Base-by-base conservation (phyloP, 169 alveolate genomes). In the Babesia sp. region DNA sequence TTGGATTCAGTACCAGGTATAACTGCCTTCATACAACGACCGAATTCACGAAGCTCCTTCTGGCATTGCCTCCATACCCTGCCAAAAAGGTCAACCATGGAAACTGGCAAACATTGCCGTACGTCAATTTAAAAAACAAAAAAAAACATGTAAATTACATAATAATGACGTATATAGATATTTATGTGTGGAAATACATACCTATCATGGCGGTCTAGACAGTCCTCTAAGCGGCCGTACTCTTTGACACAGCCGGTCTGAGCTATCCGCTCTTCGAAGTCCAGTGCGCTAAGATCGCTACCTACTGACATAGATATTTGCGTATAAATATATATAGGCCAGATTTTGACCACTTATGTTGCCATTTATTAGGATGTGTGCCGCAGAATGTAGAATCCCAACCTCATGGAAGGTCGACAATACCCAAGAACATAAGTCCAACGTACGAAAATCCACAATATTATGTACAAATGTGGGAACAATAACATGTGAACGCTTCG, bases 61-160 rank as follows among this genome's bases (percentile, higher is more conserved):
- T 84, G 91, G 85, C 91, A 84, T 50, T 69, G 39, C 41, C 64
- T 78, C 91, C 91, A 84, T 31, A 54, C 86, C 41, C 91, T 84
- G 75, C n/a, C 22, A 22, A 29, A 18, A 4, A 0, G 12, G 28
- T 58, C 22, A 58, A 34, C 28, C n/a, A n/a, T n/a, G 24, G 31
- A 11, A 9, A 22, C n/a, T n/a, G 31, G 9, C 31, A 24, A 20
- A 50, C 7, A 50, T n/a, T n/a, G 24, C 58, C 36, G n/a, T 50
- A 9, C 58, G n/a, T n/a, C n/a, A n/a, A n/a, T n/a, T n/a, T n/a
- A n/a, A n/a, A n/a, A n/a, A n/a, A n/a, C n/a, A n/a, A n/a, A n/a
- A n/a, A n/a, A n/a, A n/a, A n/a, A n/a, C n/a, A n/a, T n/a, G n/a
- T n/a, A n/a, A n/a, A n/a, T n/a, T n/a, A n/a, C n/a, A n/a, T n/a